Base-by-base conservation (phyloP, 1,139 yeast genomes). In the Eremothecium gossypii region DNA sequence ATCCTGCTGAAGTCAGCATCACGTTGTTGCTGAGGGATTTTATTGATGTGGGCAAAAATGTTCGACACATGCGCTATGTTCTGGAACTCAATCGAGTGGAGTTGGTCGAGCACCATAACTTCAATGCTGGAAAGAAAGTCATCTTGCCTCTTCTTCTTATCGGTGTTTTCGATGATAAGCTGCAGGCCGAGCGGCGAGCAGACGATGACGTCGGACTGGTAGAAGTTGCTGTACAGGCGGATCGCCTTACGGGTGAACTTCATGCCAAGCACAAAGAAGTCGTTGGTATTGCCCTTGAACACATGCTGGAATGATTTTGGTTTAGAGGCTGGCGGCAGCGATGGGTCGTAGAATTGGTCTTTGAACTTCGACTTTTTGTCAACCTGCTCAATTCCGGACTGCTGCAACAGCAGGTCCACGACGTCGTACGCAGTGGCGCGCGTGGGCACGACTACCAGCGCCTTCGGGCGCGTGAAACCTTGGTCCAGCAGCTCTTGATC, bases 121-220 rank as follows among this genome's bases (percentile, higher is more conserved):
- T 91, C 98, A 49, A 91, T 83, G 1, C 97, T 87, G 29, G 95
- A 82, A 44, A 93, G 66, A 56, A 86, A 91, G 60, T 89, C 96
- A 33, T 60, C 77, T 58, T 64, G 68, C 47, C 67, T 61, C 40
- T 77, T 77, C 55, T 69, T 69, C 54, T 75, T 74, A 51, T 77
- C 81, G 2, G 78, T 75, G 40, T 66, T 64, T 43, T 64, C 68
- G 30, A 87, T 68, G 41, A 89, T 77, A 75, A 86, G 73, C 36
- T 91, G 79, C 38, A 91, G 67, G 0, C 98, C 98, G 45, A 93
- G 72, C 1, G 98, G 97, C 9, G 96, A 86, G 36, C 96, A 96
- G 27, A 93, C 63, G 20, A 91, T 80, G 27, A 91, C 70, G 63
- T 91, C 99, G 0, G 95, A 80, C 33, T 80, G 76, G 57, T 85